phyloP scores from a whole-genome alignment of 2,329 filamentous ascomycete species.

The Geosmithia flava region DNA sequence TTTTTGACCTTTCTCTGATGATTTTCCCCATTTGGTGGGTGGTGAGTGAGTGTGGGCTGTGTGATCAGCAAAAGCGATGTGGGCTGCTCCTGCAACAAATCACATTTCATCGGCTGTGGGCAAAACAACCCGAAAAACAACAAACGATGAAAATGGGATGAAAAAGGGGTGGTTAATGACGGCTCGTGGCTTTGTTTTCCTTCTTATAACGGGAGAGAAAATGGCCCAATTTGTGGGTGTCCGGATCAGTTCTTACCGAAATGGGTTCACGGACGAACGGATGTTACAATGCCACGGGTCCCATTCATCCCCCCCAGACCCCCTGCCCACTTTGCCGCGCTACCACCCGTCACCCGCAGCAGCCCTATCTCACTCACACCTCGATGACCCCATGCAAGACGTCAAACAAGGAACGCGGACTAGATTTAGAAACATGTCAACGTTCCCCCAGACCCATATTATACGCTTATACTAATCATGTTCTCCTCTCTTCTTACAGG shows the following conservation, averaged over 20 bases:
- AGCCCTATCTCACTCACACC: not conserved
- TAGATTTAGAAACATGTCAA: not conserved
- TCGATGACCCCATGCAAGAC: not conserved
- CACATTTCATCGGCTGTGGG: no score
- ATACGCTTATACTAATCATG: not conserved
- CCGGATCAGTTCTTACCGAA: constrained; percentile 12
- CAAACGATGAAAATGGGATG: not conserved
- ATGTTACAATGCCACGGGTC: constrained; percentile 18
- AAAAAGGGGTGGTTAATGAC: not conserved
- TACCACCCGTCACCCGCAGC: not conserved
- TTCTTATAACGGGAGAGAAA: constrained; percentile 1
- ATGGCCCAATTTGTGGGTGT: constrained; percentile 1
- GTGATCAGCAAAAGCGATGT: not conserved
- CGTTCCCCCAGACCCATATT: not conserved
- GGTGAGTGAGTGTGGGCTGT: not conserved
- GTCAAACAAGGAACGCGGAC: not conserved
- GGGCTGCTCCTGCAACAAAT: not conserved
- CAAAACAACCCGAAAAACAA: no score
- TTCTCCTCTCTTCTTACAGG: constrained; percentile 38
- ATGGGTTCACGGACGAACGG: constrained; percentile 23
- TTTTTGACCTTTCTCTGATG: not conserved
- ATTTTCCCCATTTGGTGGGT: constrained; percentile 4
- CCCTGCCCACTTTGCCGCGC: not conserved
- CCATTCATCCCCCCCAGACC: constrained; percentile 1
- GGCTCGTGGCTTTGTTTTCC: not conserved